These are phyloP conservation scores for Bidens hawaiensis DNA, from an alignment of 140 eudicot species.

Conservation along the genomic window DNA sequence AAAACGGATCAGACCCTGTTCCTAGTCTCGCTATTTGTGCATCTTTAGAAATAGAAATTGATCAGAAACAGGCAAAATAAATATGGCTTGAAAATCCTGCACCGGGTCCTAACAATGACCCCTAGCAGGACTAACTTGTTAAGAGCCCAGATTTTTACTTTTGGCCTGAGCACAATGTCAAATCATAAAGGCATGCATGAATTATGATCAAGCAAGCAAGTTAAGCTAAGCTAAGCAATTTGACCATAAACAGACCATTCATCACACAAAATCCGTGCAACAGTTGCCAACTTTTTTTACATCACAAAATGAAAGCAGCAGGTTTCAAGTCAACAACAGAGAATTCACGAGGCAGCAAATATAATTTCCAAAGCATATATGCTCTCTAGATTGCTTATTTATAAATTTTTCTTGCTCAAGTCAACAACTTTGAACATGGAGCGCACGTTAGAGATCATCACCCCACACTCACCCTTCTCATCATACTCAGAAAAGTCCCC, in stretches of 20 bases:
- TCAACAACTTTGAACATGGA: constrained; percentile 50
- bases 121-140: neutral
- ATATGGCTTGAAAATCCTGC: neutral
- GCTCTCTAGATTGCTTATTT: neutral
- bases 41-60: neutral
- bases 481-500: constrained; percentile 80
- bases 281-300: constrained; percentile 13
- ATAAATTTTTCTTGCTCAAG: constrained; percentile 19
- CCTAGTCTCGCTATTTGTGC: too few relatives aligned
- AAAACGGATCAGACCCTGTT: too few relatives aligned
- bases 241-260: constrained; percentile 2
- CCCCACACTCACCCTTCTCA: constrained; percentile 78
- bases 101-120: neutral
- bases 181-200: neutral
- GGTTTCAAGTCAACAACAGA: constrained; percentile 10
- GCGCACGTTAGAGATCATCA: constrained; percentile 66
- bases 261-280: neutral
- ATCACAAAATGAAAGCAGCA: neutral
- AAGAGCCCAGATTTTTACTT: too few relatives aligned
- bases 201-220: constrained; percentile 8
- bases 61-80: neutral
- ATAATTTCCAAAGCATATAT: constrained; percentile 2
- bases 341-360: constrained; percentile 7
- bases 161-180: neutral
- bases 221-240: constrained; percentile 13